phyloP scores from a whole-genome alignment of 106 monocot genomes.

The Acorus gramineus region DNA sequence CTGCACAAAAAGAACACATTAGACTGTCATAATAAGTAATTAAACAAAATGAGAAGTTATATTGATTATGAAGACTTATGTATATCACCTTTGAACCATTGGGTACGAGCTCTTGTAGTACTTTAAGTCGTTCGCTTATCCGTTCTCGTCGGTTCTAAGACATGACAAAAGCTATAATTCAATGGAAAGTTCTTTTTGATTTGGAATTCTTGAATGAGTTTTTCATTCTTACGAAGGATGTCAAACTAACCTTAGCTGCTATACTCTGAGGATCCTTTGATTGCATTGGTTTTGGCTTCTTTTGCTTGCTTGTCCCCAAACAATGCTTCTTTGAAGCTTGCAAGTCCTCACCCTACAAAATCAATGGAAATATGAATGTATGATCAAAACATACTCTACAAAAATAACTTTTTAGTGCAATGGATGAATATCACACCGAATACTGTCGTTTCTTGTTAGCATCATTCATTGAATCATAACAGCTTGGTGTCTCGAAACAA shows the following conservation, averaged over 20 bases:
- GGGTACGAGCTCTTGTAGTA: conserved; percentile 89
- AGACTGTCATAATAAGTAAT: neutral
- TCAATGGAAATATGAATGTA: neutral
- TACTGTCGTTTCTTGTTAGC: neutral
- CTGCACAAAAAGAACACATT: conserved; percentile 16
- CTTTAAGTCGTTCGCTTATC: conserved; percentile 74
- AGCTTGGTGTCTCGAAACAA: conserved; percentile 6
- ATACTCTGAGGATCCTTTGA: conserved; percentile 85
- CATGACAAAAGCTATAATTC: neutral
- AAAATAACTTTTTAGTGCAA: neutral
- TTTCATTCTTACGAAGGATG: neutral
- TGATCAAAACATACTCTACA: neutral
- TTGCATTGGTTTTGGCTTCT: conserved; percentile 45
- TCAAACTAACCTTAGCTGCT: conserved; percentile 71
- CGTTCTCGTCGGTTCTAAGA: conserved; percentile 73
- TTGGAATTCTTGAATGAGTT: neutral
- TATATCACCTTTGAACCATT: conserved; percentile 78
- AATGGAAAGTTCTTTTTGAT: too few relatives aligned
- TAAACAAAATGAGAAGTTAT: neutral
- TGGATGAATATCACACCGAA: conserved; percentile 18
- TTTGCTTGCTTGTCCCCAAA: conserved; percentile 10
- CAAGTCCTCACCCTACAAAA: conserved; percentile 35
- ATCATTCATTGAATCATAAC: neutral
- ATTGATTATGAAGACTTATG: too few relatives aligned
- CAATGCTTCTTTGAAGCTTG: conserved; percentile 51